These are phyloP conservation scores for Hydnomerulius pinastri DNA, from an alignment of 768 basidiomycete species.

Conservation along the genomic window DNA sequence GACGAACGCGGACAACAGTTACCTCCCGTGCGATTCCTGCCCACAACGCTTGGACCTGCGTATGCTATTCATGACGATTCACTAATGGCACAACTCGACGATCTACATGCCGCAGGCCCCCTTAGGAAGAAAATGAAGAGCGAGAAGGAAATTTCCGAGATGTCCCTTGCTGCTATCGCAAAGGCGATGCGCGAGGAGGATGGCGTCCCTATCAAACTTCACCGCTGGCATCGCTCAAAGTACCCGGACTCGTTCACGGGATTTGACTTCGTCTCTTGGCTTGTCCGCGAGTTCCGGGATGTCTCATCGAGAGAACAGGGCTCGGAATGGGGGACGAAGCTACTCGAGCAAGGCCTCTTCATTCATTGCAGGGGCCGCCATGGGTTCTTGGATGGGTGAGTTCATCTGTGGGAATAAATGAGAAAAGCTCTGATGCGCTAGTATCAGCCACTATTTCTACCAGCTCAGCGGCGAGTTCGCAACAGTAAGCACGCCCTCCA, in stretches of 20 bases:
- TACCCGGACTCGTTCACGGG: slow-evolving; percentile 89
- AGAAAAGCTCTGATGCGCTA: slow-evolving; percentile 6
- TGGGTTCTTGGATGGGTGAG: slow-evolving; percentile 86
- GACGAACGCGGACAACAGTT: slow-evolving; percentile 40
- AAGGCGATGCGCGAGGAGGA: slow-evolving; percentile 87
- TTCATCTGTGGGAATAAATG: slow-evolving; percentile 3
- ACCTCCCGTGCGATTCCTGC: slow-evolving; percentile 74
- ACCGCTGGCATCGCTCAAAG: slow-evolving; percentile 75
- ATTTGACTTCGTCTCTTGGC: slow-evolving; percentile 87
- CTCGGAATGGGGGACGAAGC: slow-evolving; percentile 71
- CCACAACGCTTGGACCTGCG: slow-evolving; percentile 83
- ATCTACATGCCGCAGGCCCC: slow-evolving; percentile 74
- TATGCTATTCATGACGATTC: slow-evolving; percentile 77
- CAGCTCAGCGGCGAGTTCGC: slow-evolving; percentile 77
- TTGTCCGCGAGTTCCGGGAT: slow-evolving; percentile 89
- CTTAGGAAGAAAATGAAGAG: slow-evolving; percentile 81
- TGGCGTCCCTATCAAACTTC: slow-evolving; percentile 79
- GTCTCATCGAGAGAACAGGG: slow-evolving; percentile 82
- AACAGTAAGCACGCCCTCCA: slow-evolving; percentile 62
- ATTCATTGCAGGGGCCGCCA: slow-evolving; percentile 80
- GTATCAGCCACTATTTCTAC: slow-evolving; percentile 82
- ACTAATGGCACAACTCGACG: slow-evolving; percentile 78
- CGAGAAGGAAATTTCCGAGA: slow-evolving; percentile 69
- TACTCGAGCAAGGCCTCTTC: slow-evolving; percentile 83
- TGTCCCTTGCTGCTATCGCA: slow-evolving; percentile 63